Evolutionary conservation across 2,329 filamentous ascomycete species (phyloP), one percentile per base, ranked within the genome.

Genomic region (Aspergillus aculeatinus): DNA sequence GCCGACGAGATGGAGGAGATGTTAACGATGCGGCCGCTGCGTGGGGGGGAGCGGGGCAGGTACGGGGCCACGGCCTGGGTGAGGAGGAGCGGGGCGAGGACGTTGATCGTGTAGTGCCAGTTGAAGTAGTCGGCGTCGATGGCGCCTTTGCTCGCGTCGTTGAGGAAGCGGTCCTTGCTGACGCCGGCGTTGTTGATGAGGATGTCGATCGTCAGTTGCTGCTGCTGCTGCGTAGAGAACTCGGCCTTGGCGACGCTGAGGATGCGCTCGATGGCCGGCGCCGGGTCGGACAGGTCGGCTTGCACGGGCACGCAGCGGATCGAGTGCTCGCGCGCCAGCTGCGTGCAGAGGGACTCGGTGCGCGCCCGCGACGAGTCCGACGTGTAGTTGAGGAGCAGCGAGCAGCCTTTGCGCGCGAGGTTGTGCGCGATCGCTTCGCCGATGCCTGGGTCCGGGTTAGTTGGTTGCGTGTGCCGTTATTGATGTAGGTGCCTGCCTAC

Each of bases 121-220:
- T 87, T 82, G 77, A 93, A 96, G 69, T 92, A 84, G 12, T 82
- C 81, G 5, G 81, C 71, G 4, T 83, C 84, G 63, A 91, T 84
- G 33, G 76, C 68, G 29, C 89, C 84, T 54, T 85, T 82, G 25
- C 90, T 77, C 27, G 79, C 73, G 67, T 88, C 84, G 77, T 95
- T 94, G 44, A 84, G 78, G 33, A 85, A 69, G 35, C 74, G 72
- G 65, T 80, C 76, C 23, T 72, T 74, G 9, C 82, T 78, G 1
- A 87, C 80, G 25, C 91, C 92, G 31, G 92, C 92, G 74, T 96
- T 96, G 83, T 96, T 96, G 80, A 96, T 80, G 56, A 96, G 80
- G 62, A 96, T 91, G 77, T 96, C 91, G 70, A 96, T 83, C 9
- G 53, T 55, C 5, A 55, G 53, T 2, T 9, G 2, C 69, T 88